phyloP scores from a whole-genome alignment of 352 stramenopile genomes.

The Globisporangium okanoganense region DNA sequence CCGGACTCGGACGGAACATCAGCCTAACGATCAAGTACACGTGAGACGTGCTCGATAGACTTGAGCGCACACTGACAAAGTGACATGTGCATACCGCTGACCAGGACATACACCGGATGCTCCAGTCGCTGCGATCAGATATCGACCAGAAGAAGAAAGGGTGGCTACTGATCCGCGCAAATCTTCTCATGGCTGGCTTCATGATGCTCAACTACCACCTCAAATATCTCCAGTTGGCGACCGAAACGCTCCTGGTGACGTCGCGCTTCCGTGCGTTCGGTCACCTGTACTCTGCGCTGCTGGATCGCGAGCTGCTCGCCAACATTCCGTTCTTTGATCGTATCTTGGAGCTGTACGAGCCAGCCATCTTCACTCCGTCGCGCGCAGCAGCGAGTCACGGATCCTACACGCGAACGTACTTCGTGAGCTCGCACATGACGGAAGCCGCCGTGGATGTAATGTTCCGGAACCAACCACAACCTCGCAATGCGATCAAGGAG shows the following conservation, averaged over 20 bases:
- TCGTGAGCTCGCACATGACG: conserved; percentile 24
- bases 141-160: conserved; percentile 10
- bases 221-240: conserved; percentile 19
- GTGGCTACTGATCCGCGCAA: conserved; percentile 15
- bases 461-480: conserved; percentile 12
- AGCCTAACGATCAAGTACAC: conserved; percentile 23
- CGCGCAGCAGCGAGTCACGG: conserved; percentile 17
- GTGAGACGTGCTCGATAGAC: conserved; percentile 16
- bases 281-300: conserved; percentile 26
- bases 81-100: conserved; percentile 15
- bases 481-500: conserved; percentile 16
- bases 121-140: conserved; percentile 7
- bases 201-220: conserved; percentile 24
- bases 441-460: conserved; percentile 19
- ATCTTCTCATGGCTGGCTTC: conserved; percentile 25
- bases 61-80: conserved; percentile 18
- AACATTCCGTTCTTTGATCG: conserved; percentile 24
- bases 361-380: conserved; percentile 28
- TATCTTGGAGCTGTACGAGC: conserved; percentile 20
- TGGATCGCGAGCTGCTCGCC: conserved; percentile 11
- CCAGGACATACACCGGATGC: conserved; percentile 9
- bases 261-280: conserved; percentile 21
- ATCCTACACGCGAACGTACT: conserved; percentile 21
- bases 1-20: conserved; percentile 15
- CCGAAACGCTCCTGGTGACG: conserved; percentile 23